phyloP scores from a whole-genome alignment of 192 early-diverging fungal genomes.

The Entomortierella lignicola region DNA sequence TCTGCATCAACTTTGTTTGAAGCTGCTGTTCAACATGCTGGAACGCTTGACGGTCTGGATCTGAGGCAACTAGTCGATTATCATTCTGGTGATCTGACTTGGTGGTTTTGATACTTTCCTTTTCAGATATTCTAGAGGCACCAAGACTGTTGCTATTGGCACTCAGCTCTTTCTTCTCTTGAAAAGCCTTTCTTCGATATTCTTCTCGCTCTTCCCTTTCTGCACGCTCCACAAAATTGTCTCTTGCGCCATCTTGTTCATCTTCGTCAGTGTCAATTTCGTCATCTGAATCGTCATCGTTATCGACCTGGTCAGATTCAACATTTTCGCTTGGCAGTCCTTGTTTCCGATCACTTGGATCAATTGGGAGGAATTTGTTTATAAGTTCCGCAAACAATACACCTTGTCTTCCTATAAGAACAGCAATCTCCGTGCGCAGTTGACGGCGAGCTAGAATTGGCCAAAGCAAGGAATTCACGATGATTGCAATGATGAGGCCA shows the following conservation, averaged over 20 bases:
- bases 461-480: slow-evolving; percentile 45
- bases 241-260: too few relatives aligned
- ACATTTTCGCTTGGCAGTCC: background rate
- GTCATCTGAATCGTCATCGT: background rate
- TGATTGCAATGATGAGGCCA: slow-evolving; percentile 36
- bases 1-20: slow-evolving; percentile 49
- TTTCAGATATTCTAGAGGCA: background rate
- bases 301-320: slow-evolving; percentile 2
- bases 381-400: slow-evolving; percentile 78
- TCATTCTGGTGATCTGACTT: background rate
- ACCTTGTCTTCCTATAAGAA: slow-evolving; percentile 56
- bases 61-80: background rate
- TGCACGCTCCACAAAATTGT: slow-evolving; percentile 28
- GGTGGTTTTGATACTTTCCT: background rate
- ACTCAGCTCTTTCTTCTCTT: background rate
- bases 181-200: background rate
- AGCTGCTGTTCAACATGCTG: slow-evolving; percentile 50
- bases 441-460: slow-evolving; percentile 79
- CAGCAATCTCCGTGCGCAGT: slow-evolving; percentile 65
- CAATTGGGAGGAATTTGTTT: slow-evolving; percentile 68
- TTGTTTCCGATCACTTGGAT: background rate
- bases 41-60: slow-evolving; percentile 40
- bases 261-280: too few relatives aligned
- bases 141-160: background rate
- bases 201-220: background rate